Base-by-base conservation (phyloP, 148 eudicot genomes). In the Suaeda aralocaspica region DNA sequence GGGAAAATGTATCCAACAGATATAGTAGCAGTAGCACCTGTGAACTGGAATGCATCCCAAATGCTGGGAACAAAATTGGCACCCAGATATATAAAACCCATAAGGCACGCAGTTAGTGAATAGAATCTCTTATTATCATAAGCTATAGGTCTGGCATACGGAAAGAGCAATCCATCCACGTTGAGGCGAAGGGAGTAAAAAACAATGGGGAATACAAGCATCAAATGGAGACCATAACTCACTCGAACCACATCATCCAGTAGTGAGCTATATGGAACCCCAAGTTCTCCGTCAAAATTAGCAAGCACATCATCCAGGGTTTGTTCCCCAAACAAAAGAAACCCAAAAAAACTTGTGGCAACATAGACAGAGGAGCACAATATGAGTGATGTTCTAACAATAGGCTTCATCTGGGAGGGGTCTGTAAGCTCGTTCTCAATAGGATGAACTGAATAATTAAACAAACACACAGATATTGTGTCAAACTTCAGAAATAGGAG, bases 191-290 rank as follows among this genome's bases (percentile, higher is more conserved):
- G 87, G 5, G 95, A 84, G 71, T 78, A 89, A 81, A 91, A 91
- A 46, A 87, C 88, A 30, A 89, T 79, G 24, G 95, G 97, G 62
- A 91, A 91, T 46, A 91, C 97, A 53, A 91, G 95, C 97, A 91
- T 91, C 77, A 89, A 71, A 77, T 91, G 97, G 67, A 84, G 50
- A 49, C 83, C 88, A 69, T 91, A 91, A 77, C 93, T 88, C 76
- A 91, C 82, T 68, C 96, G 70, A 41, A 91, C 86, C 16, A 82
- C 76, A 72, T 88, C 94, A 78, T 86, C 84, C n/a, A 91, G 78
- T 72, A 86, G 45, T 59, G 84, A 80, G 78, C 95, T 79, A 74
- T 83, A 87, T 1, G 89, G 92, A 64, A 91, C 81, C 14, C 92
- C 94, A 28, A 89, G 94, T 73, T 91, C 92, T 9, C 82, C 82